phyloP scores from a whole-genome alignment of 495 filamentous ascomycete species.

The Rhizodiscina lignyota region DNA sequence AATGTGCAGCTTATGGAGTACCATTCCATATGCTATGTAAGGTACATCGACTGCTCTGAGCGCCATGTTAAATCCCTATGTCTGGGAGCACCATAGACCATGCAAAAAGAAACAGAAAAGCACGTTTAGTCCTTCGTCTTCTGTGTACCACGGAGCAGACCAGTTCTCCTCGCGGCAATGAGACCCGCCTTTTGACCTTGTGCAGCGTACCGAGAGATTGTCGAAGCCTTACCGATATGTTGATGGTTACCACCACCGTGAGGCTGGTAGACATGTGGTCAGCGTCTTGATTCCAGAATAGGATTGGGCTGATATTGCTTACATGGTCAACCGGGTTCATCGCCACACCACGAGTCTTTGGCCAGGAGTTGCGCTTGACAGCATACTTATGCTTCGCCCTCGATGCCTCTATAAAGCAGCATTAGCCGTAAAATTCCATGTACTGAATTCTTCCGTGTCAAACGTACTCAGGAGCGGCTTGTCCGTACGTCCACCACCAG shows the following conservation, averaged over 20 bases:
- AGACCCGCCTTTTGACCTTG: conserved; percentile 99
- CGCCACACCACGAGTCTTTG: conserved; percentile 99
- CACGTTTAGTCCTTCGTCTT: conserved; percentile 80
- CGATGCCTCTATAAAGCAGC: conserved; percentile 58
- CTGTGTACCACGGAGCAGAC: conserved; percentile 98
- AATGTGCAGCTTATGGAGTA: too few relatives aligned
- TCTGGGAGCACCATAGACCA: too few relatives aligned
- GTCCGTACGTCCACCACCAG: conserved; percentile 97
- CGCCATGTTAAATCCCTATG: too few relatives aligned
- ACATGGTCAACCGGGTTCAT: conserved; percentile 99
- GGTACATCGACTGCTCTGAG: too few relatives aligned
- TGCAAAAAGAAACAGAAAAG: too few relatives aligned
- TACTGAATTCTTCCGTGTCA: too few relatives aligned
- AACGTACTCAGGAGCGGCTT: conserved; percentile 83
- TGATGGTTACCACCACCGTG: conserved; percentile 99
- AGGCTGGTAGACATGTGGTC: conserved; percentile 39
- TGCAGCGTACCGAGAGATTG: conserved; percentile 92
- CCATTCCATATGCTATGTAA: too few relatives aligned
- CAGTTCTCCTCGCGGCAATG: conserved; percentile 96
- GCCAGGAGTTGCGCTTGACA: conserved; percentile 99
- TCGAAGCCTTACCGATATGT: conserved; percentile 99
- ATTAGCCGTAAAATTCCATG: conserved; percentile 3
- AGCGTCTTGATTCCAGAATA: conserved; percentile 1
- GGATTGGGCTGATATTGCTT: conserved; percentile 20
- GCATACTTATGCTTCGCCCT: conserved; percentile 99